These are phyloP conservation scores for Xylaria sp. DNA, from an alignment of 2,329 filamentous ascomycete species.

Conservation along the genomic window DNA sequence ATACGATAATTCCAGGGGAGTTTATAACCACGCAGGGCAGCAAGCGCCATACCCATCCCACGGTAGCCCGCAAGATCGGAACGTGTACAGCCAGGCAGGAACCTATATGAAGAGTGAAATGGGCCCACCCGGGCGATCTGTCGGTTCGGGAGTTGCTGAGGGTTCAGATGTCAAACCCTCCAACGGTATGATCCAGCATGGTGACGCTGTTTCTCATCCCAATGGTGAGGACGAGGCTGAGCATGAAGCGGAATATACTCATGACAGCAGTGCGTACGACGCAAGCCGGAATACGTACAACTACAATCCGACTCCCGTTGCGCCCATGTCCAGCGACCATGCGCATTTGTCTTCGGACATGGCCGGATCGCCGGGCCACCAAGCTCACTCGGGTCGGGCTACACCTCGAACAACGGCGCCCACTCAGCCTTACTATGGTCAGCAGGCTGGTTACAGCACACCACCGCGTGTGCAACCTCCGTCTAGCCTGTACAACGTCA, in stretches of 20 bases:
- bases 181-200: constrained; percentile 62
- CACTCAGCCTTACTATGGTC: constrained; percentile 67
- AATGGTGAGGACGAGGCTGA: constrained; percentile 64
- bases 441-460: constrained; percentile 66
- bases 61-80: constrained; percentile 52
- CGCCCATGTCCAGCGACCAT: constrained; percentile 64
- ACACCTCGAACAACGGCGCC: constrained; percentile 75
- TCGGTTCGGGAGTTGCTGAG: constrained; percentile 56
- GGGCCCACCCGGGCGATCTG: constrained; percentile 66
- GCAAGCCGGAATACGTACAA: constrained; percentile 68
- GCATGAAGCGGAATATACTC: constrained; percentile 79
- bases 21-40: constrained; percentile 65
- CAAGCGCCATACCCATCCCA: constrained; percentile 65
- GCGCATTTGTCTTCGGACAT: constrained; percentile 76
- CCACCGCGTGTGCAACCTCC: constrained; percentile 65
- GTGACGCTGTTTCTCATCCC: constrained; percentile 49
- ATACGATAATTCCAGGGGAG: constrained; percentile 71
- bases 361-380: constrained; percentile 72
- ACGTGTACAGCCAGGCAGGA: constrained; percentile 61
- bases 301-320: constrained; percentile 65
- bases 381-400: constrained; percentile 74
- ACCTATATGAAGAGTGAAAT: constrained; percentile 81
- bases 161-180: constrained; percentile 56
- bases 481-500: constrained; percentile 80
- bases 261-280: constrained; percentile 71